These are phyloP conservation scores for Apodospora peruviana DNA, from an alignment of 495 filamentous ascomycete species.

Conservation along the genomic window DNA sequence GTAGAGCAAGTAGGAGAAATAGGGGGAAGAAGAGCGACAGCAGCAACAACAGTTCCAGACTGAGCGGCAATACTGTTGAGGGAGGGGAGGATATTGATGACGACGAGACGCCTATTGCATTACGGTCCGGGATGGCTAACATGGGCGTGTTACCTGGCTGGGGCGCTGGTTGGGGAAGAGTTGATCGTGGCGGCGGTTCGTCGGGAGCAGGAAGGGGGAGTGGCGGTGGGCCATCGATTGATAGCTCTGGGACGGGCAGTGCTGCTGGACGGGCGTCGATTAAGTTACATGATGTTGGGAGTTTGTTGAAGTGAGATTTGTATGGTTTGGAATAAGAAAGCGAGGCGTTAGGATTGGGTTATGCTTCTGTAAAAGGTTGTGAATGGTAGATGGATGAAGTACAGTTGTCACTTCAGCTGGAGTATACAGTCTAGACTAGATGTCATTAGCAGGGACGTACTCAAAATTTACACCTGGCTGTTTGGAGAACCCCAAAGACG, in stretches of 20 bases:
- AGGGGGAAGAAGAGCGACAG: neutral
- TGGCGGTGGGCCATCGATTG: neutral
- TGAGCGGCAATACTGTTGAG: slow-evolving; percentile 20
- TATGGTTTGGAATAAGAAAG: neutral
- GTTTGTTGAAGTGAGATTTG: slow-evolving; percentile 1
- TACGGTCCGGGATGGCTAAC: neutral
- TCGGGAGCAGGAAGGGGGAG: neutral
- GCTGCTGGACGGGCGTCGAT: neutral
- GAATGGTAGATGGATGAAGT: neutral
- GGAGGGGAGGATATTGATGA: too few relatives aligned
- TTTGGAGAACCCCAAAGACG: too few relatives aligned
- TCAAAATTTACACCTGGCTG: too few relatives aligned
- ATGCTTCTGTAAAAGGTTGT: neutral
- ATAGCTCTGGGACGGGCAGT: neutral
- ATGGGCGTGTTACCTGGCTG: slow-evolving; percentile 25
- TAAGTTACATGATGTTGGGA: slow-evolving; percentile 1
- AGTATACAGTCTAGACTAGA: neutral
- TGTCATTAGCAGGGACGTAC: neutral
- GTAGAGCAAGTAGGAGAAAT: neutral
- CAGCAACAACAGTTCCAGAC: slow-evolving; percentile 4
- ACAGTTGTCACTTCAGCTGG: neutral
- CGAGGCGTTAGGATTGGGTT: neutral
- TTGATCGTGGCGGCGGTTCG: slow-evolving; percentile 14
- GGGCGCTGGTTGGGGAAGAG: slow-evolving; percentile 31
- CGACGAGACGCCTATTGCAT: slow-evolving; percentile 16